phyloP scores from a whole-genome alignment of 2,329 filamentous ascomycete genomes.

The Dendrostoma leiphaemia region DNA sequence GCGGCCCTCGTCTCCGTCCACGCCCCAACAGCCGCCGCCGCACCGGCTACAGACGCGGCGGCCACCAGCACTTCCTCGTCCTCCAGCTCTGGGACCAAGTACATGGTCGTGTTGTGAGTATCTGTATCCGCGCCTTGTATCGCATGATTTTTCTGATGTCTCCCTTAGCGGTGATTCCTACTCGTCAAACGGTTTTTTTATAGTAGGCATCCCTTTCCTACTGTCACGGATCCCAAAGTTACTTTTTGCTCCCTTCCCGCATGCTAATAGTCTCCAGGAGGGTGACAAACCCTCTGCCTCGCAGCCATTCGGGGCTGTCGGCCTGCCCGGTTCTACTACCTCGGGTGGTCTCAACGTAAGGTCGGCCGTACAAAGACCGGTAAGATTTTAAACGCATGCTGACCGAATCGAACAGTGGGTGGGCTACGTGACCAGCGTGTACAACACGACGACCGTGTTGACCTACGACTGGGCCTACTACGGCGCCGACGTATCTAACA shows the following conservation, averaged over 20 bases:
- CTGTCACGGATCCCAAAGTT: too few relatives aligned
- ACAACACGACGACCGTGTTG: conserved; percentile 15
- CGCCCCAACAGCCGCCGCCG: conserved; percentile 5
- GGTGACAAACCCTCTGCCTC: conserved; percentile 14
- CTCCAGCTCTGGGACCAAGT: conserved; percentile 14
- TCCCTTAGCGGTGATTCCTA: conserved; percentile 14
- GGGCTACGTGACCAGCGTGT: conserved; percentile 13
- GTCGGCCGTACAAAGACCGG: background rate
- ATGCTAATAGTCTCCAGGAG: too few relatives aligned
- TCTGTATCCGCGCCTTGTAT: background rate
- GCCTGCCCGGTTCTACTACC: conserved; percentile 9
- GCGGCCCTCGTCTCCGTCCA: conserved; percentile 5
- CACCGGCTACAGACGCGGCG: background rate
- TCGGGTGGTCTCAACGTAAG: conserved; percentile 15
- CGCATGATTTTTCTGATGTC: background rate
- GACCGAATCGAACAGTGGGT: conserved; percentile 3
- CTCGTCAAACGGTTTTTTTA: conserved; percentile 19
- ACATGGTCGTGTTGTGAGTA: conserved; percentile 17
- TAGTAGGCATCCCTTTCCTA: too few relatives aligned
- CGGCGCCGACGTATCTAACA: conserved; percentile 16
- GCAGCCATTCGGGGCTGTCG: conserved; percentile 3
- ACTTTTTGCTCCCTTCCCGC: too few relatives aligned
- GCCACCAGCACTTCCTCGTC: background rate
- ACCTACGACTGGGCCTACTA: conserved; percentile 18
- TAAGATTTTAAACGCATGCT: background rate